Evolutionary conservation across 192 early-diverging fungal species (phyloP).

Genomic region (Rhizoclosmatium globosum): DNA sequence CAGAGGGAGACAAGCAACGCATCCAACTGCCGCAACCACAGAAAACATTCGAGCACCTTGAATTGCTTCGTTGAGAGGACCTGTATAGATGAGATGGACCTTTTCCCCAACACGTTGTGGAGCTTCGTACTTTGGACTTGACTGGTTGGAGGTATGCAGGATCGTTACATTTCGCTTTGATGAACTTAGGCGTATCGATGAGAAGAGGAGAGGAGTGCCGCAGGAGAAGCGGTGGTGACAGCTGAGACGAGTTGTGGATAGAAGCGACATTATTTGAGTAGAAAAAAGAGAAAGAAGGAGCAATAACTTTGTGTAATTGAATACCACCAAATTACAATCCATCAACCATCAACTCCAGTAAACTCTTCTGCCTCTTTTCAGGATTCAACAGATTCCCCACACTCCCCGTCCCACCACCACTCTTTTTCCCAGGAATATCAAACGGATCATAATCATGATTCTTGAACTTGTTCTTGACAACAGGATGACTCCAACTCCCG

Average conservation of each 20-base stretch:
- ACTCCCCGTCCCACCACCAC: neutral
- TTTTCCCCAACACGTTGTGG: neutral
- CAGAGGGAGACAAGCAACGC: slow-evolving; percentile 2
- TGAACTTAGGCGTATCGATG: neutral
- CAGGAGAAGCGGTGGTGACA: neutral
- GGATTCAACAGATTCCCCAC: neutral
- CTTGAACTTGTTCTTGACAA: slow-evolving; percentile 32
- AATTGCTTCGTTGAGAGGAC: neutral
- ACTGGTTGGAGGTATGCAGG: neutral
- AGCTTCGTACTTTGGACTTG: too few relatives aligned
- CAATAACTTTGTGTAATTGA: neutral
- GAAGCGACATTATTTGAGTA: neutral
- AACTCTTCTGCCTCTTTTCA: neutral
- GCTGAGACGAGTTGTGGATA: neutral
- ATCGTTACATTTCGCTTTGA: neutral
- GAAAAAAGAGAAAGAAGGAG: too few relatives aligned
- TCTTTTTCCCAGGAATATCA: neutral
- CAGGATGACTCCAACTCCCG: slow-evolving; percentile 34
- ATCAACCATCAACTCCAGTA: neutral
- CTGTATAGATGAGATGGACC: slow-evolving; percentile 1
- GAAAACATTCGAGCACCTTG: neutral
- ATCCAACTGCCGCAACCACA: neutral
- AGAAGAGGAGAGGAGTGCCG: neutral
- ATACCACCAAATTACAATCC: neutral
- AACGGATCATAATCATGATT: neutral